Conservation (phyloP, 2,329 filamentous ascomycete species). For the Aspergillus pseudotamarii region DNA sequence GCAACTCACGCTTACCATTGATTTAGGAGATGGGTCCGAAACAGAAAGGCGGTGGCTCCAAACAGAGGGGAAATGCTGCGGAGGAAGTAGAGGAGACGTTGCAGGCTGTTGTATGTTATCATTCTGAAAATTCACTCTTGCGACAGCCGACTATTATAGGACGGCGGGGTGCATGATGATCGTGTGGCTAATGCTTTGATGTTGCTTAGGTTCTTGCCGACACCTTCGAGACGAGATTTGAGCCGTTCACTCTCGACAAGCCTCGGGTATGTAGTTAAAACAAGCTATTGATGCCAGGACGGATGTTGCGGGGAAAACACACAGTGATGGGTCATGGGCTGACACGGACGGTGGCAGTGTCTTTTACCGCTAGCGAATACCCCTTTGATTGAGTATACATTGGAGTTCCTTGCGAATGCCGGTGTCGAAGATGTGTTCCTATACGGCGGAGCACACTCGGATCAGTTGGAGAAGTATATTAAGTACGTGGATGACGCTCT, state of each 20-base stretch:
- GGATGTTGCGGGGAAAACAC: background rate
- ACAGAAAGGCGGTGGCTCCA: conserved; percentile 33
- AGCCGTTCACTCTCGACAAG: conserved; percentile 83
- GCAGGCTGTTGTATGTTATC: conserved; percentile 60
- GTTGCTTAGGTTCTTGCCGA: conserved; percentile 76
- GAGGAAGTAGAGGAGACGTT: conserved; percentile 65
- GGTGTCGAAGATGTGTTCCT: conserved; percentile 93
- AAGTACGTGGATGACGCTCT: conserved; percentile 45
- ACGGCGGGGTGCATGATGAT: background rate
- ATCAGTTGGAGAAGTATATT: conserved; percentile 86
- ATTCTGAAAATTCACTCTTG: background rate
- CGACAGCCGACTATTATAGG: background rate
- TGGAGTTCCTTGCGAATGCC: conserved; percentile 93
- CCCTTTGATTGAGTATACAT: conserved; percentile 94
- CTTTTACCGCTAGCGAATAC: conserved; percentile 90
- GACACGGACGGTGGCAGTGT: conserved; percentile 60
- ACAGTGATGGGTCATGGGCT: conserved; percentile 4
- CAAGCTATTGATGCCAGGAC: conserved; percentile 9
- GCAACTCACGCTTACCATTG: background rate
- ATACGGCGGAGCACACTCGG: conserved; percentile 85
- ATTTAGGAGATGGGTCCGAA: conserved; percentile 37
- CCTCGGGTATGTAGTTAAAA: conserved; percentile 68
- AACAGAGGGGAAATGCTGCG: conserved; percentile 45
- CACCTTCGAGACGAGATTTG: conserved; percentile 90
- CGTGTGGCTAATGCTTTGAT: conserved; percentile 15